These are phyloP conservation scores for Scleromitrula shiraiana DNA, from an alignment of 2,329 filamentous ascomycete genomes.

Conservation along the genomic window DNA sequence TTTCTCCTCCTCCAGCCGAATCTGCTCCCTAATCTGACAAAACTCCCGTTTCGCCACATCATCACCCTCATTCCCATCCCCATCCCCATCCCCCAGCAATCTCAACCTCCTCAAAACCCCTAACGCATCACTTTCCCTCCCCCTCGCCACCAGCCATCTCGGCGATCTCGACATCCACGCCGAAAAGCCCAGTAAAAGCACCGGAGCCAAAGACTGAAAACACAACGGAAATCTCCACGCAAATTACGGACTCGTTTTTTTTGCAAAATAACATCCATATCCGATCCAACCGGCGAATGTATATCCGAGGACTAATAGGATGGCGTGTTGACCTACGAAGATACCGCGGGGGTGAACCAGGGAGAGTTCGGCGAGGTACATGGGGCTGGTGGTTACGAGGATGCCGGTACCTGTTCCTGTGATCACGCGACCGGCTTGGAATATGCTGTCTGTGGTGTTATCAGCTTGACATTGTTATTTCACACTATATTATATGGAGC, in stretches of 20 bases:
- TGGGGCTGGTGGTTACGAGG: conserved; percentile 9
- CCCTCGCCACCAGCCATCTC: conserved; percentile 30
- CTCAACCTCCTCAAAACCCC: conserved; percentile 21
- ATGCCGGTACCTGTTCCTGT: conserved; percentile 3
- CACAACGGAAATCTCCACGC: conserved; percentile 24
- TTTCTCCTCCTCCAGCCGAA: conserved; percentile 20
- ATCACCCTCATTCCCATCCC: conserved; percentile 22
- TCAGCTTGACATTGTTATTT: background rate
- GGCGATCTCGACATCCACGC: conserved; percentile 26
- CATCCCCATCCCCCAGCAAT: conserved; percentile 19
- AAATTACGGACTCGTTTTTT: conserved; percentile 9
- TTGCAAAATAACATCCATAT: conserved; percentile 26
- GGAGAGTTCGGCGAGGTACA: conserved; percentile 24
- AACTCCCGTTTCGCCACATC: conserved; percentile 25
- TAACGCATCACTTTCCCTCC: conserved; percentile 16
- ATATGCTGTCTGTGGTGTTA: background rate
- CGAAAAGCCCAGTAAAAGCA: conserved; percentile 20
- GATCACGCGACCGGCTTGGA: background rate
- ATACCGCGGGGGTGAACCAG: conserved; percentile 23
- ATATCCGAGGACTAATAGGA: conserved; percentile 25
- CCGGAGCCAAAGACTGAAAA: conserved; percentile 20
- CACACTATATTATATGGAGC: background rate
- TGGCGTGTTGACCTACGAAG: conserved; percentile 28
- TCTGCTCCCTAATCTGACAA: conserved; percentile 27
- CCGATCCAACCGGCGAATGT: conserved; percentile 25